Base-by-base conservation (phyloP, 495 filamentous ascomycete genomes). In the Xylaria venustula region DNA sequence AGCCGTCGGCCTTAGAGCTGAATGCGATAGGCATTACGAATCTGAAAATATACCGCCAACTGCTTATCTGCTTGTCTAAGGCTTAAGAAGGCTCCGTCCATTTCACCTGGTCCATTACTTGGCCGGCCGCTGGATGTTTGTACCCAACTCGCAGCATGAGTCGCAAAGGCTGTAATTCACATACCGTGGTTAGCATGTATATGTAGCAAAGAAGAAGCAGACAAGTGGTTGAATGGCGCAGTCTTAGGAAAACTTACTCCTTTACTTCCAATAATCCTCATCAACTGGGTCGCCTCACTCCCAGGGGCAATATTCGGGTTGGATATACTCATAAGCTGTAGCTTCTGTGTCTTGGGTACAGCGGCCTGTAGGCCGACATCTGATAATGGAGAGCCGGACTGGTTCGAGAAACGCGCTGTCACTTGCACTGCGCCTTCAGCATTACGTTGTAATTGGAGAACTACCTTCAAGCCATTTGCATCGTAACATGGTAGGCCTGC, bases 321-420 rank as follows among this genome's bases (percentile, higher is more conserved):
- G 55, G 87, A 94, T 60, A 98, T 94, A 53, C 88, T 90, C 67
- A 92, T 88, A 50, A 98, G 77, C 72, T 96, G 90, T 61, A 98
- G 72, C 67, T 90, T 93, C 75, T 98, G 95, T 36, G 87, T 91
- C 78, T 97, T 97, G 6, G 94, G 95, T 61, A 98, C 94, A 4
- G 94, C 94, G 47, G 93, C 95, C 73, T 98, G 95, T 53, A 98
- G 70, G 6, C 87, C 87, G 17, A 97, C 89, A 34, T 77, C 82
- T 15, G 85, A 81, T 47, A 98, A 81, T n/a, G 74, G 68, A 51
- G 87, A 85, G 54, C 82, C 83, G 14, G 86, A 88, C 1, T 75
- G 80, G 71, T 97, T 98, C 14, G 81, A 80, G 83, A 98, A 97
- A 6, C 89, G 85, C 17, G 91, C 90, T 26, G 88, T 76, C 8